Evolutionary conservation across 345 rosid species (phyloP), one percentile per base, ranked within the genome.

Genomic region (Fremontodendron californicum): DNA sequence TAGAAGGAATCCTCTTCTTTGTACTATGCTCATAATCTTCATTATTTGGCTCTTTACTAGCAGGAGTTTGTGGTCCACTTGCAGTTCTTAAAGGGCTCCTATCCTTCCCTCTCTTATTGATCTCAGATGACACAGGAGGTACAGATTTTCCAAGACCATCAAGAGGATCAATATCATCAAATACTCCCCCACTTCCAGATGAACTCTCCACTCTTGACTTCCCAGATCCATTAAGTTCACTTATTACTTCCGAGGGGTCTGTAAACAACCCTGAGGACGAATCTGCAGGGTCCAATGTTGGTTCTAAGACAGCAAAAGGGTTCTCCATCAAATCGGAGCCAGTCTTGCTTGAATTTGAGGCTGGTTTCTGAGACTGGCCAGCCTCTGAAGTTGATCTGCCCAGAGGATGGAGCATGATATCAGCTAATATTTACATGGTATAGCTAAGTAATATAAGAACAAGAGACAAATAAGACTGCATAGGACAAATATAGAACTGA

Each of bases 121-220:
- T 70, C 77, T 87, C 89, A 35, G 89, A 52, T 79, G 87, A 82
- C 54, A 78, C 81, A 19, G 83, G 70, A 2, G 87, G 93, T 33
- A 80, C 82, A 46, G 92, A 79, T 78, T 86, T 91, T 61, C 90
- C 93, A 84, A 90, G 88, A 82, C 75, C 81, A 63, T 86, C 88
- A 63, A 92, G 84, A 19, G 98, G 82, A 76, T 91, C 97, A 75
- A 84, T 43, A 81, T 89, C 97, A 85, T 84, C 93, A 84, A 84
- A 90, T 35, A 78, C 75, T 74, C 88, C 91, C 78, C 83, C 85
- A 29, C 71, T 78, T 15, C 72, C 81, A 52, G 87, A 81, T 72
- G 91, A 77, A 73, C 75, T 78, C 39, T 88, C 85, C 68, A 78
- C 70, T 73, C 80, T 84, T 76, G 80, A 77, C 73, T 79, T 89